Base-by-base conservation (phyloP, 768 basidiomycete species). In the Leccinellum albellum region DNA sequence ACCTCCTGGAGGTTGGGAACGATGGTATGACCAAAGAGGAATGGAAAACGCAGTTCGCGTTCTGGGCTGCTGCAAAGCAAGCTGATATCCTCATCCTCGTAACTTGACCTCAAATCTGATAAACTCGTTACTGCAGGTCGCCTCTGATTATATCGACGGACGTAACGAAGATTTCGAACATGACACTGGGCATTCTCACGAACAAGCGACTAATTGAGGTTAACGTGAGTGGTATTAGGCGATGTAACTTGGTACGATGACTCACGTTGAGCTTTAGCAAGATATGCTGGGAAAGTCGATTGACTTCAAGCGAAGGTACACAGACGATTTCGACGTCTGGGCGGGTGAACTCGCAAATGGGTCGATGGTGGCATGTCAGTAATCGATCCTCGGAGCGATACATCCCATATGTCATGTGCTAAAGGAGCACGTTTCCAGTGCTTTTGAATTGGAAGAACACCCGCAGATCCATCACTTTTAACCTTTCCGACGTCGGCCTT, bases 1-100 rank as follows among this genome's bases (percentile, higher is more conserved):
- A 83, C 63, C 67, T 82, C 71, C 72, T 84, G 32, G 79, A 82
- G 62, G 80, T 82, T 20, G 80, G 81, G 6, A 81, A 82, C 56
- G 48, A 63, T 4, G 78, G 77, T 4, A 54, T 82, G 32, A 78
- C 78, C 0, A 57, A 32, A 40, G 31, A 17, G 3, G 61, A 60
- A 28, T 60, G 55, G 59, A 24, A 17, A 10, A 60, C 42, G 55
- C 55, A 62, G 17, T 62, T 62, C 12, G 55, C 46, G 8, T 57
- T 60, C 37, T 62, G 61, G 61, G 61, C 59, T 24, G 50, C 53
- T 26, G 55, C 55, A 17, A 62, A 62, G 61, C 28, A 42, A 44
- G 55, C 46, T 6, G 7, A 4, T 6, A 21, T 48, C 9, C 35
- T 24, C 20, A n/a, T 33, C 20, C 13, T 8, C n/a, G 17, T 2